Evolutionary conservation across 768 basidiomycete species (phyloP).

Genomic region (Naganishia vaughanmartiniae): DNA sequence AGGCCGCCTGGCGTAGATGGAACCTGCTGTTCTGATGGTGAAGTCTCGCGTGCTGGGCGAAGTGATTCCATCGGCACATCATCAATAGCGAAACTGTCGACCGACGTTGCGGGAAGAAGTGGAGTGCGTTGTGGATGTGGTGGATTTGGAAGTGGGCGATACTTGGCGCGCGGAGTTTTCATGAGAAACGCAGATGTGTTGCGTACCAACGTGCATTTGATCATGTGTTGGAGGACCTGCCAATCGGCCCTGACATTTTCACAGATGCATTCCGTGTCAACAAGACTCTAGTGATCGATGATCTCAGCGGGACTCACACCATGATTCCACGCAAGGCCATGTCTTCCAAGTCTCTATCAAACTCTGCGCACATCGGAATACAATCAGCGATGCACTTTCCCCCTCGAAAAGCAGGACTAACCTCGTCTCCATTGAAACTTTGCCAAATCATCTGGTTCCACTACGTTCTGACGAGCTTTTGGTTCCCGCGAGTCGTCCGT

Average conservation of each 20-base stretch:
- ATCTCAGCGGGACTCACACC: not conserved
- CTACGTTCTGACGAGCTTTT: not conserved
- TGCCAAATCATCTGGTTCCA: constrained; percentile 3
- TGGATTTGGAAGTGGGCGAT: constrained; percentile 15
- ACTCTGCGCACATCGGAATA: not conserved
- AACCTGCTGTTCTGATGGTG: not conserved
- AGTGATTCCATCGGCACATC: not conserved
- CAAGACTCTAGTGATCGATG: not conserved
- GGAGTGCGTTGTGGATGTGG: not conserved
- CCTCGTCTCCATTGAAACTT: constrained; percentile 12
- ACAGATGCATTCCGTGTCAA: not conserved
- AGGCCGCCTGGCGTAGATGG: constrained; percentile 48
- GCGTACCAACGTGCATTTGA: constrained; percentile 21
- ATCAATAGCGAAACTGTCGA: constrained; percentile 22
- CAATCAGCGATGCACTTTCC: not conserved
- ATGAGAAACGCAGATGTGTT: constrained; percentile 19
- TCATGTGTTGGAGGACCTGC: constrained; percentile 21
- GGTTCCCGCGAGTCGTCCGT: not conserved
- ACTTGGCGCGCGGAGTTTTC: constrained; percentile 17
- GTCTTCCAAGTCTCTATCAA: constrained; percentile 10
- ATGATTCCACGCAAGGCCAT: constrained; percentile 19
- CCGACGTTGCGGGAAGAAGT: constrained; percentile 13
- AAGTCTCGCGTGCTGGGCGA: not conserved
- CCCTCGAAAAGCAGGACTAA: not conserved
- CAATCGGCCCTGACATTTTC: constrained; percentile 23